These are phyloP conservation scores for Debaryomyces psychrophilus DNA, from an alignment of 1,139 yeast species.

Conservation along the genomic window DNA sequence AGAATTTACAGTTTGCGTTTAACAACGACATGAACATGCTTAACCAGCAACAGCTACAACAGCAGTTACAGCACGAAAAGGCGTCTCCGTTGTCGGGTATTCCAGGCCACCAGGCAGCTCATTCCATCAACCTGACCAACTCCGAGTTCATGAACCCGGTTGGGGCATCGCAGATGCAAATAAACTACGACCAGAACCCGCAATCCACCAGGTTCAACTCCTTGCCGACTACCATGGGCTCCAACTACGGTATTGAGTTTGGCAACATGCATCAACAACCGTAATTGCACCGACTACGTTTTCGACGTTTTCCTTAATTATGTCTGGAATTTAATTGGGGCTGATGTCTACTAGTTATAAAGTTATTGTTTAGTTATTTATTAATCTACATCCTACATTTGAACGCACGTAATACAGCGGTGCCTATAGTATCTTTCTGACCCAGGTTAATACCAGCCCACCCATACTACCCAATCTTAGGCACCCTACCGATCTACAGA, in stretches of 20 bases:
- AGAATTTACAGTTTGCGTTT: constrained; percentile 26
- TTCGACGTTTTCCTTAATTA: not conserved
- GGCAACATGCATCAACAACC: constrained; percentile 12
- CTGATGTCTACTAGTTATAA: not conserved
- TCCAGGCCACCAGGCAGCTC: constrained; percentile 18
- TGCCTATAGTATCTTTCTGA: too few species aligned
- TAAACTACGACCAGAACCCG: constrained; percentile 20
- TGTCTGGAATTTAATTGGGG: constrained; percentile 5
- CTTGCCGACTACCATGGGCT: constrained; percentile 31
- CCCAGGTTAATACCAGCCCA: too few species aligned
- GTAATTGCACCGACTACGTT: constrained; percentile 2
- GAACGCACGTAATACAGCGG: too few species aligned
- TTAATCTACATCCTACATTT: constrained; percentile 2
- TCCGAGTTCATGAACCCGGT: constrained; percentile 12
- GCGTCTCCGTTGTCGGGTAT: constrained; percentile 31
- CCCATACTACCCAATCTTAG: too few species aligned
- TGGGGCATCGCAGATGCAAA: constrained; percentile 16
- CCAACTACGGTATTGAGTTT: constrained; percentile 20
- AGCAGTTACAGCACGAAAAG: constrained; percentile 25
- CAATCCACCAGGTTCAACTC: constrained; percentile 29
- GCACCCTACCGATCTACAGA: too few species aligned
- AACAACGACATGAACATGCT: constrained; percentile 21
- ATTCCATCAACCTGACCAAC: constrained; percentile 2
- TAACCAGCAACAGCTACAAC: constrained; percentile 8
- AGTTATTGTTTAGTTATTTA: constrained; percentile 6